phyloP scores from a whole-genome alignment of 148 eudicot species.

The Bassia scoparia region DNA sequence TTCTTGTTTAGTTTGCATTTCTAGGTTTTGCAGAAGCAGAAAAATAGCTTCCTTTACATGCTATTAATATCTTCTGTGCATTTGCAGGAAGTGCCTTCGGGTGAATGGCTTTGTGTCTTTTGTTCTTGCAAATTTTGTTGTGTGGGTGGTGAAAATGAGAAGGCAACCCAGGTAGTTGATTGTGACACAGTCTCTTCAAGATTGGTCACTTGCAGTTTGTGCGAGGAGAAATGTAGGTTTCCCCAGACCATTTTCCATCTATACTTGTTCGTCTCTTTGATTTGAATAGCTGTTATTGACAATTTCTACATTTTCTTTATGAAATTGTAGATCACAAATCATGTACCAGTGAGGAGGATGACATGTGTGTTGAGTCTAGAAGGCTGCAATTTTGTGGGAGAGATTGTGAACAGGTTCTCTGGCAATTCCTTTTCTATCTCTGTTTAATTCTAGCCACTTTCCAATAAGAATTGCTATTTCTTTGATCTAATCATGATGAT shows the following conservation, averaged over 20 bases:
- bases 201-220: conserved; percentile 58
- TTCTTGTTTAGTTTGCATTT: conserved; percentile 3
- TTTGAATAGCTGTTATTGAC: conserved; percentile 20
- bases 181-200: conserved; percentile 29
- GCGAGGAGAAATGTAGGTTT: conserved; percentile 76
- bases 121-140: conserved; percentile 92
- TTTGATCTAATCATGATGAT: neutral
- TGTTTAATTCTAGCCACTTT: neutral
- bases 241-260: neutral
- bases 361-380: conserved; percentile 22
- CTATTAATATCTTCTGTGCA: neutral
- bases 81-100: conserved; percentile 74
- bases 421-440: neutral
- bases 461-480: neutral
- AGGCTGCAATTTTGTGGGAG: conserved; percentile 56
- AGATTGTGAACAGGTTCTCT: conserved; percentile 64
- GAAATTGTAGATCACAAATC: conserved; percentile 55
- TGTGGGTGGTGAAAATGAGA: conserved; percentile 48
- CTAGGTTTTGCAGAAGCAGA: neutral
- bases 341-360: conserved; percentile 41
- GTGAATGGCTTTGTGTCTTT: conserved; percentile 83
- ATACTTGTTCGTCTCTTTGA: conserved; percentile 12
- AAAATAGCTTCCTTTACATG: neutral
- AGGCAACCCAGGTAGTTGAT: conserved; percentile 29
- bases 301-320: neutral